These are phyloP conservation scores for Saturnispora quitensis DNA, from an alignment of 805 yeast species.

Conservation along the genomic window DNA sequence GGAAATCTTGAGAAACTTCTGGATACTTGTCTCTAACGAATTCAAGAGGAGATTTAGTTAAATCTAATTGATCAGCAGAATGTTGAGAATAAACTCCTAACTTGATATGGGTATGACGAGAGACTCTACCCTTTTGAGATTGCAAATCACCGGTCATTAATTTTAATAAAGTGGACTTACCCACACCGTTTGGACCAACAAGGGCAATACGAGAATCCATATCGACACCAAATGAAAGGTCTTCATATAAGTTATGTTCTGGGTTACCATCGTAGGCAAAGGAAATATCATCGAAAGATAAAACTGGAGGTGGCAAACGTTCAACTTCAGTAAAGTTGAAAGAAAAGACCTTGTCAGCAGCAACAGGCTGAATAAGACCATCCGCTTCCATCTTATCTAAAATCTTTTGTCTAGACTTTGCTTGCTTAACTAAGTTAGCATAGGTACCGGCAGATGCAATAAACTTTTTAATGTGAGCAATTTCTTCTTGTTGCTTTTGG, in stretches of 20 bases:
- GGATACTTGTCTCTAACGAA: conserved; percentile 94
- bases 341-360: conserved; percentile 84
- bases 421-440: conserved; percentile 97
- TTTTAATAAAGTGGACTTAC: conserved; percentile 92
- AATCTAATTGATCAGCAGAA: conserved; percentile 95
- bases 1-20: conserved; percentile 89
- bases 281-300: conserved; percentile 91
- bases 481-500: conserved; percentile 96
- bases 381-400: conserved; percentile 99
- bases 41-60: conserved; percentile 91
- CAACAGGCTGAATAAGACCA: conserved; percentile 89
- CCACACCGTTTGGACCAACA: conserved; percentile 99
- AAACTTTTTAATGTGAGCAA: conserved; percentile 94
- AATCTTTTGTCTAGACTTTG: conserved; percentile 98
- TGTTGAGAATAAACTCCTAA: conserved; percentile 99
- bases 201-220: conserved; percentile 98
- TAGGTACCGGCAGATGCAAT: conserved; percentile 99
- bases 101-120: conserved; percentile 95
- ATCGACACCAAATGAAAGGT: conserved; percentile 95
- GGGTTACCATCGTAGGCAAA: conserved; percentile 79
- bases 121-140: conserved; percentile 91
- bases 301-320: conserved; percentile 96
- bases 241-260: conserved; percentile 82
- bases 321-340: conserved; percentile 94
- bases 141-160: conserved; percentile 91